Conservation (phyloP, 2,329 filamentous ascomycete species). For the Lithohypha guttulata region DNA sequence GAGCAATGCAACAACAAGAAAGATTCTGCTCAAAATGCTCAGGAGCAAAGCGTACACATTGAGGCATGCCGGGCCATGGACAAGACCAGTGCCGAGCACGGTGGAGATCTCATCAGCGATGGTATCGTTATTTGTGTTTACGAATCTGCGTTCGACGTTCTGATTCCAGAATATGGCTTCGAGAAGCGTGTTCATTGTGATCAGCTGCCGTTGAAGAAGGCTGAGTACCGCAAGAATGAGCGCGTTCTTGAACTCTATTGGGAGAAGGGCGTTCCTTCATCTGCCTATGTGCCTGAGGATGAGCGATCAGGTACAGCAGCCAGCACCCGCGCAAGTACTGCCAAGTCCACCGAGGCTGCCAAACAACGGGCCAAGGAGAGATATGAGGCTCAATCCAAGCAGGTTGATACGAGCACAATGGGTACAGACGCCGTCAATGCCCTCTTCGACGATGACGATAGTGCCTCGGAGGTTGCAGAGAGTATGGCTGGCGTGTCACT, state of each 20-base stretch:
- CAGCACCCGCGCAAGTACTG: constrained; percentile 62
- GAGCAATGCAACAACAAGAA: constrained; percentile 99
- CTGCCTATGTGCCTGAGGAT: constrained; percentile 90
- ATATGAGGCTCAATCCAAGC: constrained; percentile 82
- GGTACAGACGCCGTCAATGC: constrained; percentile 87
- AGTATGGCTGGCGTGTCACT: constrained; percentile 85
- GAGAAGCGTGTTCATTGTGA: constrained; percentile 99
- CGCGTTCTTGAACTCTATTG: constrained; percentile 93
- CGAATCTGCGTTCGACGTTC: constrained; percentile 94
- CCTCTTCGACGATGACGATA: constrained; percentile 90
- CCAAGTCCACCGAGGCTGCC: constrained; percentile 69
- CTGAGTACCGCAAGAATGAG: constrained; percentile 96
- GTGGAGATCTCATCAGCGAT: constrained; percentile 86
- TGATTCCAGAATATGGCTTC: constrained; percentile 96
- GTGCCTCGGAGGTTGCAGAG: constrained; percentile 78
- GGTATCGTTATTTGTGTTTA: constrained; percentile 96
- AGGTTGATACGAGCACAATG: constrained; percentile 89
- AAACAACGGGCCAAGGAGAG: constrained; percentile 73
- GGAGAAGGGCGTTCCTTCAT: constrained; percentile 98
- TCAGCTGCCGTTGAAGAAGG: constrained; percentile 92
- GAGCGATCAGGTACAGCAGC: constrained; percentile 78
- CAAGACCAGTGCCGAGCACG: constrained; percentile 72
- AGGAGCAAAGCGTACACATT: constrained; percentile 98
- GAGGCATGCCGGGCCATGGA: constrained; percentile 96
- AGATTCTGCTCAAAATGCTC: constrained; percentile 90